Conservation (phyloP, 148 eudicot species). For the Silene conica region DNA sequence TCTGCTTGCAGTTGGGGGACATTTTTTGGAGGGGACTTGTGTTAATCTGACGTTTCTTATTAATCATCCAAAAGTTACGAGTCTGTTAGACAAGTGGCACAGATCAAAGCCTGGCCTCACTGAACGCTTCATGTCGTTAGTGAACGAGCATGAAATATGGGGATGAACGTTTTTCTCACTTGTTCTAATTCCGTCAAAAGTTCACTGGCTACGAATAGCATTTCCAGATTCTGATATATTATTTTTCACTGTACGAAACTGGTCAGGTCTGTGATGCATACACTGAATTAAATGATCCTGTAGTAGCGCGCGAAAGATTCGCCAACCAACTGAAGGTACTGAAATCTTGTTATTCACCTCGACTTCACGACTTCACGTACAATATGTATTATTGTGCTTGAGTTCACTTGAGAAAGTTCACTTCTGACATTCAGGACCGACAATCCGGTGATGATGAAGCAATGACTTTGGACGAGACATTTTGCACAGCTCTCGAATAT, state of each 20-base stretch:
- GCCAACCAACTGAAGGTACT: constrained; percentile 91
- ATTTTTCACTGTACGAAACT: neutral
- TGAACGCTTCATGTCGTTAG: constrained; percentile 79
- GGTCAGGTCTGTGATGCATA: constrained; percentile 85
- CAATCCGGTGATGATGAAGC: constrained; percentile 97
- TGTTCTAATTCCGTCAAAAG: neutral
- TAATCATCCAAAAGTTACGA: constrained; percentile 93
- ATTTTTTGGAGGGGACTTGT: constrained; percentile 87
- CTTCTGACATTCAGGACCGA: constrained; percentile 58
- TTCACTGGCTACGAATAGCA: too few species aligned
- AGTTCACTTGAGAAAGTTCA: neutral
- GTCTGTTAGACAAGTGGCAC: constrained; percentile 97
- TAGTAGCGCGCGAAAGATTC: constrained; percentile 82
- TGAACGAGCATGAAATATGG: constrained; percentile 87
- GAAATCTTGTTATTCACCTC: neutral
- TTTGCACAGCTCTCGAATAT: constrained; percentile 82
- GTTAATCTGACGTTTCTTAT: constrained; percentile 79
- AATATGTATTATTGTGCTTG: neutral
- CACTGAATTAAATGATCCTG: constrained; percentile 92
- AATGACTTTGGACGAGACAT: constrained; percentile 92
- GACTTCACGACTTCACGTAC: too few species aligned
- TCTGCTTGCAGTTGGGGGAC: constrained; percentile 71
- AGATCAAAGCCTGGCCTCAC: constrained; percentile 85
- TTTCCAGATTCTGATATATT: neutral
- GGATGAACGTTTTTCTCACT: constrained; percentile 3